These are phyloP conservation scores for Hypoxylon fuscum DNA, from an alignment of 495 filamentous ascomycete genomes.

Conservation along the genomic window DNA sequence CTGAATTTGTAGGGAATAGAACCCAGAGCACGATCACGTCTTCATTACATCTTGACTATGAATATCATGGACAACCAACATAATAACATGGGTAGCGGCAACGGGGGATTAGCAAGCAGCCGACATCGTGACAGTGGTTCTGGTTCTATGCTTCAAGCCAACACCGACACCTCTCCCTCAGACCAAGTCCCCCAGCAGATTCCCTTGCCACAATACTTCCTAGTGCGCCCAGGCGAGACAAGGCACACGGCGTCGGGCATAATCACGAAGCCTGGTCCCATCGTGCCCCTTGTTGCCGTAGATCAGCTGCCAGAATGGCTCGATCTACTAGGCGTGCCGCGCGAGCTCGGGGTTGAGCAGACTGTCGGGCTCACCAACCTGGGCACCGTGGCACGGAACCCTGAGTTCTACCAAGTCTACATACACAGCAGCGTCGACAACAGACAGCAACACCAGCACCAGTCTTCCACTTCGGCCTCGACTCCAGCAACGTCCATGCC, in stretches of 20 bases:
- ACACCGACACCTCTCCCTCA: not conserved
- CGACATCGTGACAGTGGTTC: slow-evolving; percentile 1
- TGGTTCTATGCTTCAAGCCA: not conserved
- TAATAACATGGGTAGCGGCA: not conserved
- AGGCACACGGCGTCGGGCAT: slow-evolving; percentile 24
- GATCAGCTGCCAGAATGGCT: slow-evolving; percentile 57
- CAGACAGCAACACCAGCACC: not conserved
- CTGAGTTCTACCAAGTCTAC: slow-evolving; percentile 46
- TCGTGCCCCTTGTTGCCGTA: slow-evolving; percentile 56
- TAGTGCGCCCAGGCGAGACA: slow-evolving; percentile 46
- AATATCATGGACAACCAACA: not conserved
- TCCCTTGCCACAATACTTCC: slow-evolving; percentile 44
- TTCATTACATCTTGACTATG: not conserved
- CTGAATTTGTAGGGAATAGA: no score
- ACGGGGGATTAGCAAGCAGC: not conserved
- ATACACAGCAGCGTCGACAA: slow-evolving; percentile 15
- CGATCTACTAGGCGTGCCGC: slow-evolving; percentile 49
- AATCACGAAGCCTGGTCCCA: slow-evolving; percentile 36
- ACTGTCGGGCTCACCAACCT: slow-evolving; percentile 51
- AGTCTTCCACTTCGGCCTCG: not conserved
- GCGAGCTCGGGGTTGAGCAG: slow-evolving; percentile 48
- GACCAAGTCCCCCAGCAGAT: slow-evolving; percentile 3
- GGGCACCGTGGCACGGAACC: slow-evolving; percentile 41
- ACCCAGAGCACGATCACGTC: slow-evolving; percentile 3
- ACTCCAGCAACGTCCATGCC: not conserved